These are phyloP conservation scores for Aspergillus texensis DNA, from an alignment of 2,329 filamentous ascomycete genomes.

Conservation along the genomic window DNA sequence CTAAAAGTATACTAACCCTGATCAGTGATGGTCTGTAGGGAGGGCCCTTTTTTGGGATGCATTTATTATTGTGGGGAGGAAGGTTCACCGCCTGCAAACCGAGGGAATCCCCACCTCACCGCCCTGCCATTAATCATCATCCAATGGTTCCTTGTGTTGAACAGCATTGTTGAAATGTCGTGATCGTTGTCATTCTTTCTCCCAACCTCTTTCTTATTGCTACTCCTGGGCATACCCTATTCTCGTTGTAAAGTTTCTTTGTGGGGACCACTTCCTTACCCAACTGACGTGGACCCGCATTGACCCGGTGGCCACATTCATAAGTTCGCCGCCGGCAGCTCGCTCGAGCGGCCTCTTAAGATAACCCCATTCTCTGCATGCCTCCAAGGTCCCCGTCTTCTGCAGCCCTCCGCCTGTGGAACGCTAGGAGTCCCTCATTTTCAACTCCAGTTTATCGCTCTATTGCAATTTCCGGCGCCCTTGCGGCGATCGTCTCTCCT, in stretches of 20 bases:
- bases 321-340: constrained; percentile 3
- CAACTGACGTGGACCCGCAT: background rate
- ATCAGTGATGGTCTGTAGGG: background rate
- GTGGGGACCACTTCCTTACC: background rate
- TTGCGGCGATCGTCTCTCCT: constrained; percentile 20
- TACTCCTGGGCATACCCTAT: background rate
- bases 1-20: background rate
- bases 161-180: background rate
- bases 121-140: constrained; percentile 2
- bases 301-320: background rate
- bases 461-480: constrained; percentile 15
- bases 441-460: constrained; percentile 18
- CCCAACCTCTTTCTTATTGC: background rate
- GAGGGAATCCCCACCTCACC: background rate
- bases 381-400: constrained; percentile 38
- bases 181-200: background rate
- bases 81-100: background rate
- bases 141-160: background rate
- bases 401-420: constrained; percentile 20
- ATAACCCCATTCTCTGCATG: constrained; percentile 27
- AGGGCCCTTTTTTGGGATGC: background rate
- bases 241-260: background rate
- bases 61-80: background rate
- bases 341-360: background rate
- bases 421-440: constrained; percentile 17